These are phyloP conservation scores for Amaranthus cruentus DNA, from an alignment of 148 eudicot species.

Conservation along the genomic window DNA sequence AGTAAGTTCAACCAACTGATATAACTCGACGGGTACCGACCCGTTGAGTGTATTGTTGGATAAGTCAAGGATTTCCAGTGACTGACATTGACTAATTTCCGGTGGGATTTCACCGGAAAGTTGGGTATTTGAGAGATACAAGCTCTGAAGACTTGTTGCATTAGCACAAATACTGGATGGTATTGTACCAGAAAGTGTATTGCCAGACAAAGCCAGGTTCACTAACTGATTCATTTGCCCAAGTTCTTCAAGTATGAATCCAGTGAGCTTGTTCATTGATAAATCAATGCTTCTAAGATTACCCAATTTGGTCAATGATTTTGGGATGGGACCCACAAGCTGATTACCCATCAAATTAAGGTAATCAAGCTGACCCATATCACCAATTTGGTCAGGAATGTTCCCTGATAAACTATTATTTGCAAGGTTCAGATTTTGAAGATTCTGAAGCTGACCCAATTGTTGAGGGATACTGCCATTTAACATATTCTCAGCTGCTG, in stretches of 20 bases:
- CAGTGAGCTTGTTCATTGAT: slow-evolving; percentile 61
- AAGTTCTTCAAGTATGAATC: slow-evolving; percentile 66
- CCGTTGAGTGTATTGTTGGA: slow-evolving; percentile 81
- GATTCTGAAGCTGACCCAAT: slow-evolving; percentile 43
- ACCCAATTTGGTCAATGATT: slow-evolving; percentile 40
- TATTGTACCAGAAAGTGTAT: slow-evolving; percentile 55
- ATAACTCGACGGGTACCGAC: slow-evolving; percentile 60
- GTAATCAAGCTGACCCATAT: slow-evolving; percentile 54
- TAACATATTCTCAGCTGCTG: slow-evolving; percentile 57
- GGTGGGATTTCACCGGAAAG: slow-evolving; percentile 67
- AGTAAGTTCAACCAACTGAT: slow-evolving; percentile 48
- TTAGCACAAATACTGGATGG: slow-evolving; percentile 65
- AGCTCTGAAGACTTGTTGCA: slow-evolving; percentile 46
- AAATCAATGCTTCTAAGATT: slow-evolving; percentile 64
- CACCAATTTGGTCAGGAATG: slow-evolving; percentile 61
- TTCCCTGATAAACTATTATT: slow-evolving; percentile 63
- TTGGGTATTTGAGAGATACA: slow-evolving; percentile 52
- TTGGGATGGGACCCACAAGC: slow-evolving; percentile 63
- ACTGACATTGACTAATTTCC: slow-evolving; percentile 46
- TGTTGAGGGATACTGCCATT: slow-evolving; percentile 62
- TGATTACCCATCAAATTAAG: slow-evolving; percentile 75
- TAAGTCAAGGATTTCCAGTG: slow-evolving; percentile 70
- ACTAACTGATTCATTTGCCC: slow-evolving; percentile 58
- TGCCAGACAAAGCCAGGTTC: slow-evolving; percentile 51
- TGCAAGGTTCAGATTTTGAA: slow-evolving; percentile 60